phyloP scores from a whole-genome alignment of 768 basidiomycete species.

The Tylopilus sp. region DNA sequence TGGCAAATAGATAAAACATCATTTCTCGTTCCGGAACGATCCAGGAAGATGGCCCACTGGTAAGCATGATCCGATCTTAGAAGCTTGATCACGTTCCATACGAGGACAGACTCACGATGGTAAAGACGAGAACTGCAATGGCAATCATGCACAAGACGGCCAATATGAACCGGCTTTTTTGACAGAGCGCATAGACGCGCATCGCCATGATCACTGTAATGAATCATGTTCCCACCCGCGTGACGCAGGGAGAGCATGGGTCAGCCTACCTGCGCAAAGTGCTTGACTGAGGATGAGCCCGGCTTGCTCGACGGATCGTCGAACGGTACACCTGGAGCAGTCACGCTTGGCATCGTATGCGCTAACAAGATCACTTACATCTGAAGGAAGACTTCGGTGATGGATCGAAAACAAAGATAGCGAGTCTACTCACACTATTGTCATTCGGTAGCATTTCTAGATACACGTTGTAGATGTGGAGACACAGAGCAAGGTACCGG shows the following conservation, averaged over 20 bases:
- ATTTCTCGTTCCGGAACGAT: not conserved
- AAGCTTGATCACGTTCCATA: not conserved
- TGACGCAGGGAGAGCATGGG: not conserved
- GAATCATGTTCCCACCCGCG: not conserved
- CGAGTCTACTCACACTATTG: constrained; percentile 1
- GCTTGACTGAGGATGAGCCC: constrained; percentile 9
- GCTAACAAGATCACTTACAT: constrained; percentile 4
- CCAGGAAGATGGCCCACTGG: constrained; percentile 13
- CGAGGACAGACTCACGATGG: constrained; percentile 4
- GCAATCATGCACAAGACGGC: not conserved
- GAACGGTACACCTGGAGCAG: not conserved
- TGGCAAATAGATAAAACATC: no score
- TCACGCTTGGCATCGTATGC: not conserved
- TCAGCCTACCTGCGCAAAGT: constrained; percentile 5
- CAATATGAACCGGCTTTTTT: constrained; percentile 6
- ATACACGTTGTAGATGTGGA: constrained; percentile 38
- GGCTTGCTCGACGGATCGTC: not conserved
- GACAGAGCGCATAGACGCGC: constrained; percentile 20
- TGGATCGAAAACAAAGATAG: no score
- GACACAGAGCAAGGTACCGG: constrained; percentile 39
- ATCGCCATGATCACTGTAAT: constrained; percentile 16
- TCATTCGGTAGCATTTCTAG: constrained; percentile 12
- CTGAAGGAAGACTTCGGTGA: not conserved
- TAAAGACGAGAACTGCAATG: not conserved
- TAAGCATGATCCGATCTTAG: not conserved